Conservation (phyloP, 352 stramenopile species). For the Pythium periplocum region DNA sequence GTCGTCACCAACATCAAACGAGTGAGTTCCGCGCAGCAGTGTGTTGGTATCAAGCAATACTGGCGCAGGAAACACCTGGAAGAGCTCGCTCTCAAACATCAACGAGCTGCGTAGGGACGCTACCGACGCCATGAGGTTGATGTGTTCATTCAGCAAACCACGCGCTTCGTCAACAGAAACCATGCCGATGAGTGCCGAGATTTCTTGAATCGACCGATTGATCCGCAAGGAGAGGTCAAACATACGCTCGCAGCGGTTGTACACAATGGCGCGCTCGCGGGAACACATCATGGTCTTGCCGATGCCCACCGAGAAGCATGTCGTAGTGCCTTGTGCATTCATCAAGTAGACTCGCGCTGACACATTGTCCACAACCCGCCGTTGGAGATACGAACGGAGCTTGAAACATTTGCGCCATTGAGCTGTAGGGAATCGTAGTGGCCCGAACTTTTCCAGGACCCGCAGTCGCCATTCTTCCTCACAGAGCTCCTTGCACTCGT, state of each 20-base stretch:
- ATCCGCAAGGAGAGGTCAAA: conserved; percentile 85
- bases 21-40: conserved; percentile 55
- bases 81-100: conserved; percentile 84
- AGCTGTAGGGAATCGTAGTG: conserved; percentile 40
- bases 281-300: conserved; percentile 74
- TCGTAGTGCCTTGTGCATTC: conserved; percentile 71
- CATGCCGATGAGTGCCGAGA: conserved; percentile 78
- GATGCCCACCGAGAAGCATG: conserved; percentile 48
- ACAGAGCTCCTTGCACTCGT: conserved; percentile 32
- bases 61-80: conserved; percentile 74
- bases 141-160: conserved; percentile 76
- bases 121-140: conserved; percentile 79
- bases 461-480: conserved; percentile 65
- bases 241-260: conserved; percentile 83
- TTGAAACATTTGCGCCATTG: conserved; percentile 65
- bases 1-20: conserved; percentile 29
- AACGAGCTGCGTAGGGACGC: conserved; percentile 67
- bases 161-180: conserved; percentile 74
- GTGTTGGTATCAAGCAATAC: conserved; percentile 78
- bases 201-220: conserved; percentile 84
- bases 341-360: conserved; percentile 77
- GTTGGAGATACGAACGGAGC: conserved; percentile 55
- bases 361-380: conserved; percentile 49
- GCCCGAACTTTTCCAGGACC: conserved; percentile 40
- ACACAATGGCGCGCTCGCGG: conserved; percentile 64